Base-by-base conservation (phyloP, 768 basidiomycete species). In the Leccinum incarnatum region DNA sequence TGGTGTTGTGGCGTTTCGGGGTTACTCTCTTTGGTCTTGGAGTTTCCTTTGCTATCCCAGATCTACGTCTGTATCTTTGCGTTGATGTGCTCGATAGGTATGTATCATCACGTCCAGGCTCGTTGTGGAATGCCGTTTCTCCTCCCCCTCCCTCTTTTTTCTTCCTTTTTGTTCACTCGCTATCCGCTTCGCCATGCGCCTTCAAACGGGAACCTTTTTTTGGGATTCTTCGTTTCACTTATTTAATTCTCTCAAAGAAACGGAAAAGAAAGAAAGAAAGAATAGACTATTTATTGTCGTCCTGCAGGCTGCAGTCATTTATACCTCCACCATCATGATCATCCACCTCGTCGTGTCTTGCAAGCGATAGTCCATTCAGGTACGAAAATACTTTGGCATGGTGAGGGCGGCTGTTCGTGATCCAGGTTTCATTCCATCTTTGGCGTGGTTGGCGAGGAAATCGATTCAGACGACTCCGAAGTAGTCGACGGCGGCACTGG, bases 401-500 rank as follows among this genome's bases (percentile, higher is more conserved):
- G 17, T 40, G 1, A 40, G 37, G 36, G 37, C 17, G 37, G 37
- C 8, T 17, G 37, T 40, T 17, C 17, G 7, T 9, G 37, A 40
- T 17, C 37, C 11, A n/a, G 19, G 8, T 29, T 42, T 65, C 51
- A 66, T 7, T 57, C 58, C 23, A 42, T 25, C 36, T 62, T 69
- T 25, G 62, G 51, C 19, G 50, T 23, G 23, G 7, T 14, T 10
- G 23, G 10, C 9, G 51, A 15, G 1, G 42, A 36, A 11, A 45
- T 29, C n/a, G 37, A 34, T 12, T 34, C 32, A 12, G 32, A 8
- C 17, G 37, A 17, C 37, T 40, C 17, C 17, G 8, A 40, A 4
- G 54, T 62, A 14, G 32, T 46, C 17, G 63, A 27, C 1, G 74
- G 70, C 14, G 74, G 71, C 17, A 73, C 71, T 0, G 79, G 79